A percentile compares a stretch with the other conserved stretches of the same genome.
phyloP scores from a whole-genome alignment of 2,329 filamentous ascomycete species.

The Microascus cirrosus region DNA sequence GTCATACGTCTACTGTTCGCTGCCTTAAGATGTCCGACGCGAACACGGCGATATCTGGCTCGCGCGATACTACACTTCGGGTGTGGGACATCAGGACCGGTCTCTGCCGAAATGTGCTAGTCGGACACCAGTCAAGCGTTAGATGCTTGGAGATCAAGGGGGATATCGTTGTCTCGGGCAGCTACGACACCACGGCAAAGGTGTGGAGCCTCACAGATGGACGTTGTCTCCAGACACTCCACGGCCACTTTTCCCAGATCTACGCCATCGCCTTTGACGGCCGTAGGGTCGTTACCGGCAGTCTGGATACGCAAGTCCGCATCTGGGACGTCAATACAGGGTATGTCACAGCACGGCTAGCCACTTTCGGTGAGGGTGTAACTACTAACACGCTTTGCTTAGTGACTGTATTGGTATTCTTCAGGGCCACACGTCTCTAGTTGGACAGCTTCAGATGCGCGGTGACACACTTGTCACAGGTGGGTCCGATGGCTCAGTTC shows the following conservation, averaged over 20 bases:
- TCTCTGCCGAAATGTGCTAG: constrained; percentile 79
- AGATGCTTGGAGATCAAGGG: constrained; percentile 92
- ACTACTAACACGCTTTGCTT: not conserved
- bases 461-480: constrained; percentile 92
- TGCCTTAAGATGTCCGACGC: constrained; percentile 96
- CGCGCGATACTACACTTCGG: constrained; percentile 83
- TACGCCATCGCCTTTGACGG: constrained; percentile 98
- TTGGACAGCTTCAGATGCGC: constrained; percentile 92
- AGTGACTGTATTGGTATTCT: constrained; percentile 79
- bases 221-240: constrained; percentile 77
- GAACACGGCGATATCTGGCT: constrained; percentile 91
- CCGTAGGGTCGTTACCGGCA: constrained; percentile 84
- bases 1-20: constrained; percentile 91
- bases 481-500: constrained; percentile 88
- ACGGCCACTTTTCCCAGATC: constrained; percentile 96
- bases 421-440: constrained; percentile 92
- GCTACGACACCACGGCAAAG: constrained; percentile 92
- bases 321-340: constrained; percentile 92
- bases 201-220: constrained; percentile 98
- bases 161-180: constrained; percentile 94
- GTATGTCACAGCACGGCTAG: constrained; percentile 33
- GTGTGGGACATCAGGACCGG: constrained; percentile 92
- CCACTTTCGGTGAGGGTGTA: constrained; percentile 13
- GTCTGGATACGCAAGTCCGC: constrained; percentile 88
- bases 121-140: constrained; percentile 92